Evolutionary conservation across 768 basidiomycete genomes (phyloP).

Genomic region (Boletales sp.): DNA sequence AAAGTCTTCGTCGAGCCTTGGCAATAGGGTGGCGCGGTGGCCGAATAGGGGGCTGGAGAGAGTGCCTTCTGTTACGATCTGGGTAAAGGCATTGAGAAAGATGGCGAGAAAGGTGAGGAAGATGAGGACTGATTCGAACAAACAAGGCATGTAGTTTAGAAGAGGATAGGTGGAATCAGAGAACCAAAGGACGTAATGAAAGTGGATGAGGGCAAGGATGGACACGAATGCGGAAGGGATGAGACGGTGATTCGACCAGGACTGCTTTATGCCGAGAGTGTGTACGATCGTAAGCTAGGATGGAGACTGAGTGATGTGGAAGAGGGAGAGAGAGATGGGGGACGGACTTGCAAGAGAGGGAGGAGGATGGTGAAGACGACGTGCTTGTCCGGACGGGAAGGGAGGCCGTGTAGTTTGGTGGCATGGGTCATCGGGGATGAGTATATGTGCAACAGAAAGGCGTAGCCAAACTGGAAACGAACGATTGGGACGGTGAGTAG

Average conservation of each 20-base stretch:
- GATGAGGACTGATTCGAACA: constrained; percentile 65
- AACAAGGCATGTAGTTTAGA: constrained; percentile 69
- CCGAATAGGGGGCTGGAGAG: constrained; percentile 61
- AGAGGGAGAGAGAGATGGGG: neutral
- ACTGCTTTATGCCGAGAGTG: constrained; percentile 57
- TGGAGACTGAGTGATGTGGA: neutral
- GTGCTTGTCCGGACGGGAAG: constrained; percentile 69
- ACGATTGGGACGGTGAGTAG: constrained; percentile 7
- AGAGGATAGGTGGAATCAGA: constrained; percentile 56
- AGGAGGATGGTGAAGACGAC: constrained; percentile 68
- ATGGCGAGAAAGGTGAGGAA: constrained; percentile 56
- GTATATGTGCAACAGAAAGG: constrained; percentile 73
- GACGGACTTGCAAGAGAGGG: constrained; percentile 65
- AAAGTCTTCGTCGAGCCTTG: constrained; percentile 70
- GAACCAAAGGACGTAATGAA: constrained; percentile 57
- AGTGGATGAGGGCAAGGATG: constrained; percentile 58
- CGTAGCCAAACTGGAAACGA: constrained; percentile 60
- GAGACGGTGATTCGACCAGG: constrained; percentile 64
- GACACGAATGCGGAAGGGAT: constrained; percentile 64
- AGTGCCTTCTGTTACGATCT: constrained; percentile 58
- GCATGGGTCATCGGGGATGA: constrained; percentile 59
- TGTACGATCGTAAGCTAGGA: constrained; percentile 61
- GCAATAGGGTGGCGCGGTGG: constrained; percentile 36
- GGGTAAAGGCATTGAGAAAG: constrained; percentile 58
- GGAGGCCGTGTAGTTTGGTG: constrained; percentile 37